phyloP scores from a whole-genome alignment of 2,329 filamentous ascomycete genomes.

The Colletotrichum cereale region DNA sequence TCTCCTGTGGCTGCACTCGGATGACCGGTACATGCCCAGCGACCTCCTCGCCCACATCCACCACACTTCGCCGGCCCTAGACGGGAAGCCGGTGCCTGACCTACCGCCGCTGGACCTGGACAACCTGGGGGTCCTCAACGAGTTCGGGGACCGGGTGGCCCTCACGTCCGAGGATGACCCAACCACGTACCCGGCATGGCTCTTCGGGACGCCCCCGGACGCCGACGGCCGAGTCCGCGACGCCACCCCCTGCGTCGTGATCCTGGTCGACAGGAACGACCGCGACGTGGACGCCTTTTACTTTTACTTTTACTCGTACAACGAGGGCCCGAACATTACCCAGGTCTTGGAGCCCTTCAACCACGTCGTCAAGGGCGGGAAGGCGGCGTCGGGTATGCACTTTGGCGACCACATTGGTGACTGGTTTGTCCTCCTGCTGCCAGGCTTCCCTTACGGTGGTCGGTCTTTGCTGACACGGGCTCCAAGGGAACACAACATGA shows the following conservation, averaged over 20 bases:
- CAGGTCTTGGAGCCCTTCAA: conserved; percentile 49
- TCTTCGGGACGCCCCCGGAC: conserved; percentile 46
- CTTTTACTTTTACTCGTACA: conserved; percentile 53
- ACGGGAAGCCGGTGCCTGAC: conserved; percentile 40
- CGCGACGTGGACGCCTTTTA: conserved; percentile 49
- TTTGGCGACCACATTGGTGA: conserved; percentile 50
- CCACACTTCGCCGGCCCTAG: conserved; percentile 45
- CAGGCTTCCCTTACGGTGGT: accelerated
- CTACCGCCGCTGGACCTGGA: conserved; percentile 44
- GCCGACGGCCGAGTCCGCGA: conserved; percentile 42
- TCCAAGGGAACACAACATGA: conserved; percentile 50
- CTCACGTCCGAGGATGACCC: conserved; percentile 48
- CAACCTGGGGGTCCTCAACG: conserved; percentile 46
- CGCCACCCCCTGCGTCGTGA: conserved; percentile 48
- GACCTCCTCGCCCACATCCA: conserved; percentile 48
- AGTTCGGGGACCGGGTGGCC: conserved; percentile 41
- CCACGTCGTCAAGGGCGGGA: conserved; percentile 40
- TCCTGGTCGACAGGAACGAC: conserved; percentile 47
- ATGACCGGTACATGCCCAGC: conserved; percentile 48
- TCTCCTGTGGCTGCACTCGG: conserved; percentile 49
- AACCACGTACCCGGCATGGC: conserved; percentile 45
- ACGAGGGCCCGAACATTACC: conserved; percentile 49
- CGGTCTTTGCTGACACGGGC: not conserved
- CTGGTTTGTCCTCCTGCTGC: conserved; percentile 22
- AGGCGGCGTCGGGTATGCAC: conserved; percentile 43